A percentile compares a stretch with the other conserved stretches of the same genome.
Conservation (phyloP, 75 land plant genomes). For the Pinus albicaulis region DNA sequence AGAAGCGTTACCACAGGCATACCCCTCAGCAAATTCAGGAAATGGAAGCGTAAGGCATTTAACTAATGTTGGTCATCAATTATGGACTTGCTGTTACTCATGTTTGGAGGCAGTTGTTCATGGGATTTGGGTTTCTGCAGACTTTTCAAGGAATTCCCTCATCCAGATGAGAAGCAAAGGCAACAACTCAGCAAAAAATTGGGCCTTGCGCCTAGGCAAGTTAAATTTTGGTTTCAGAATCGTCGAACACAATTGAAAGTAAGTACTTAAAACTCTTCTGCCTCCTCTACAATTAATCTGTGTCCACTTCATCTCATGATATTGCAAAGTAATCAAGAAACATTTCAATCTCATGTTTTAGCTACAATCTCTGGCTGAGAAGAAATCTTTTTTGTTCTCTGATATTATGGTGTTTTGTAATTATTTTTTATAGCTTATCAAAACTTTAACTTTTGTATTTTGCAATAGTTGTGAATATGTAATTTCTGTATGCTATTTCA, state of each 20-base stretch:
- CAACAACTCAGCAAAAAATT: slow-evolving; percentile 72
- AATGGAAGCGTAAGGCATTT: slow-evolving; percentile 70
- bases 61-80: background rate
- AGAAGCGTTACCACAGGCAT: slow-evolving; percentile 76
- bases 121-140: slow-evolving; percentile 14
- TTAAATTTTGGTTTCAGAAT: slow-evolving; percentile 92
- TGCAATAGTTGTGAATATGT: no score
- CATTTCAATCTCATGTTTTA: no score
- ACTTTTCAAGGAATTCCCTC: slow-evolving; percentile 80
- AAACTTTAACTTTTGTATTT: background rate
- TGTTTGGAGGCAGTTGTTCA: background rate
- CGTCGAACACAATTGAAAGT: slow-evolving; percentile 88
- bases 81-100: background rate
- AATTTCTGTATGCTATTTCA: no score
- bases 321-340: no score
- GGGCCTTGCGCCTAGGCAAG: slow-evolving; percentile 74
- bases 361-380: no score
- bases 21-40: slow-evolving; percentile 72
- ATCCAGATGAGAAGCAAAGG: slow-evolving; percentile 93
- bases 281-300: no score
- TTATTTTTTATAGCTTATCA: background rate
- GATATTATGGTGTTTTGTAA: background rate
- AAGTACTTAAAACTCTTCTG: background rate
- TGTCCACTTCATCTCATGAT: no score
- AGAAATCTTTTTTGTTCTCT: no score